Percentiles rank a stretch among this genome's conserved stretches.
phyloP scores from a whole-genome alignment of 768 basidiomycete species.

The Jaapia argillacea region DNA sequence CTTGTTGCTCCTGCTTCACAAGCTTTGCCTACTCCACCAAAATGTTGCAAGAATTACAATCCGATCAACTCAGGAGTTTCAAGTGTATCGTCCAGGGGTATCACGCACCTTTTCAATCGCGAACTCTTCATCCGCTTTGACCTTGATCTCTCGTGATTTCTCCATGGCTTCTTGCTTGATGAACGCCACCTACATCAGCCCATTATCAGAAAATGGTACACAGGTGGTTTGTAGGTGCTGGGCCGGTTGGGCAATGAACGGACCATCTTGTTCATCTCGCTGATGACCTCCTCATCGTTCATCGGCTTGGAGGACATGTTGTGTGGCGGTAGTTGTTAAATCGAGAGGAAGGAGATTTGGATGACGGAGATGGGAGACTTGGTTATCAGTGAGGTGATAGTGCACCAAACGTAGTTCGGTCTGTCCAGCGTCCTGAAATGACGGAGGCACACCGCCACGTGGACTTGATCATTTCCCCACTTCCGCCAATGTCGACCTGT shows the following conservation, averaged over 20 bases:
- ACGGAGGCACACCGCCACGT: too few species aligned
- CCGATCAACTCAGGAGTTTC: background rate
- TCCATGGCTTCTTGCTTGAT: slow-evolving; percentile 98
- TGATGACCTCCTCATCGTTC: slow-evolving; percentile 92
- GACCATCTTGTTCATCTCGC: slow-evolving; percentile 99
- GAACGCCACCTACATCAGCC: slow-evolving; percentile 68
- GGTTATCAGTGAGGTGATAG: too few species aligned
- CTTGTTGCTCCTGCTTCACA: slow-evolving; percentile 90
- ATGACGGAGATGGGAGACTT: too few species aligned
- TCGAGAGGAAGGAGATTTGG: too few species aligned
- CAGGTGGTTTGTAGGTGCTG: slow-evolving; percentile 4
- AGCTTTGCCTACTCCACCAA: slow-evolving; percentile 98
- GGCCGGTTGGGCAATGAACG: slow-evolving; percentile 12
- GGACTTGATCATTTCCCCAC: too few species aligned
- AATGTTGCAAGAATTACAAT: background rate
- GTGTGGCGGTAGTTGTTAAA: slow-evolving; percentile 2
- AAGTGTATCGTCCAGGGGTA: too few species aligned
- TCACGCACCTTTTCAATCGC: slow-evolving; percentile 85
- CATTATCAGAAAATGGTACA: slow-evolving; percentile 4
- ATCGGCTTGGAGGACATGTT: slow-evolving; percentile 68
- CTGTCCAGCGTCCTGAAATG: too few species aligned
- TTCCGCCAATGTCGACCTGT: too few species aligned
- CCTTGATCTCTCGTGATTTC: slow-evolving; percentile 93
- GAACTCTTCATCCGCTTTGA: slow-evolving; percentile 98
- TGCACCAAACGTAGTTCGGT: too few species aligned